Evolutionary conservation across 805 yeast species (phyloP).

Genomic region (Ogataea neopini): DNA sequence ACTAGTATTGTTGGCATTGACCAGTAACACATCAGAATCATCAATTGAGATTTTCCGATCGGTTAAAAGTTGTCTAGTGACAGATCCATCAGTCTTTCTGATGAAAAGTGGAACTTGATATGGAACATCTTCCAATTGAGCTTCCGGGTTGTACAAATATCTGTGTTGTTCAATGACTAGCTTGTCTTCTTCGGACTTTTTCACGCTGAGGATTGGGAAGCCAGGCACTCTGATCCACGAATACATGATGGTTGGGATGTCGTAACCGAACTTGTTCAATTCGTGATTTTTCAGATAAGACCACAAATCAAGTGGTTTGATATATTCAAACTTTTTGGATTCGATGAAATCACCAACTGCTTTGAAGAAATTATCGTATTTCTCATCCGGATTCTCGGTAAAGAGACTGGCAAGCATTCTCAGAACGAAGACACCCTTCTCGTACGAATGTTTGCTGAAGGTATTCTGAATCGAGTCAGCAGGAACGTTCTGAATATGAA

Average conservation of each 20-base stretch:
- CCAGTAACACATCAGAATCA: conserved; percentile 31
- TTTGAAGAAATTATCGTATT: conserved; percentile 33
- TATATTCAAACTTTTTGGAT: conserved; percentile 36
- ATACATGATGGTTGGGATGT: conserved; percentile 51
- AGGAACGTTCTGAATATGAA: conserved; percentile 39
- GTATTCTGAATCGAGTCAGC: conserved; percentile 45
- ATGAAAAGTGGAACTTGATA: conserved; percentile 62
- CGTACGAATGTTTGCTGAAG: conserved; percentile 52
- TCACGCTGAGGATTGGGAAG: conserved; percentile 51
- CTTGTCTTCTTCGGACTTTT: conserved; percentile 28
- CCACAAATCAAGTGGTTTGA: conserved; percentile 59
- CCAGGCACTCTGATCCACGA: conserved; percentile 67
- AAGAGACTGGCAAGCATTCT: conserved; percentile 52
- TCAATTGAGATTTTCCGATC: conserved; percentile 39
- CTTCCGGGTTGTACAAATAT: conserved; percentile 31
- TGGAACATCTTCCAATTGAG: conserved; percentile 53
- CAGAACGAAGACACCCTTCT: conserved; percentile 58
- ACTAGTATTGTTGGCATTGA: conserved; percentile 49
- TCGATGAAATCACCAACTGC: conserved; percentile 42
- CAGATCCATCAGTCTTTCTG: conserved; percentile 37
- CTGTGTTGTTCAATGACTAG: conserved; percentile 42
- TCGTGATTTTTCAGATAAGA: conserved; percentile 33
- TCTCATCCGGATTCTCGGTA: conserved; percentile 30
- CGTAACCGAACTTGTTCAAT: conserved; percentile 36
- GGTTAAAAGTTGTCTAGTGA: conserved; percentile 42